phyloP scores from a whole-genome alignment of 176 grass and related monocot species.

The Eragrostis curvula region DNA sequence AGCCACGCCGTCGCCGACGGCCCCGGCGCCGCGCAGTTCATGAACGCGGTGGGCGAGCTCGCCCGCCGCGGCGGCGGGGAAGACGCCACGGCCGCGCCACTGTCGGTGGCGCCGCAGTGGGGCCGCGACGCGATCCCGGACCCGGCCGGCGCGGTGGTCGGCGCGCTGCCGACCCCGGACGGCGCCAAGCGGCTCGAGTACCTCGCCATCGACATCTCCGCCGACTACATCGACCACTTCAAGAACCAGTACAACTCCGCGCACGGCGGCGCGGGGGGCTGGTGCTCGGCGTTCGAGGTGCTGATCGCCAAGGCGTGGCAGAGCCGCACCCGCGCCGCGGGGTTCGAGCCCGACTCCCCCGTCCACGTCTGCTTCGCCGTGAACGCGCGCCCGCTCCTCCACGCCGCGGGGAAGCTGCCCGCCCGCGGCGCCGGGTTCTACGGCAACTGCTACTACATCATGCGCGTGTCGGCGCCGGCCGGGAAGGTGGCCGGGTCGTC shows the following conservation, averaged over 20 bases:
- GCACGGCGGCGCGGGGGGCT: neutral
- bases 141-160: conserved; percentile 40
- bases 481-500: conserved; percentile 44
- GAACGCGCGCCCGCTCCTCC: conserved; percentile 72
- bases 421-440: conserved; percentile 66
- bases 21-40: conserved; percentile 76
- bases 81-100: no score
- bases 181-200: conserved; percentile 60
- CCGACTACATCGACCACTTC: conserved; percentile 76
- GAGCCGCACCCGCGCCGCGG: conserved; percentile 65
- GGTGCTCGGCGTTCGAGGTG: conserved; percentile 89
- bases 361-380: conserved; percentile 84
- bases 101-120: conserved; percentile 58
- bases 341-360: conserved; percentile 46
- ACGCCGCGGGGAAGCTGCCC: conserved; percentile 43
- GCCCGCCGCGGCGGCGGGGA: conserved; percentile 36
- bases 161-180: conserved; percentile 47
- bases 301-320: conserved; percentile 84
- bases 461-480: conserved; percentile 63
- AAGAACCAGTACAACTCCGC: conserved; percentile 57
- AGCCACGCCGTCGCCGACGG: conserved; percentile 81
- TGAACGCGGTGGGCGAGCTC: conserved; percentile 65
- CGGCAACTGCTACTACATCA: conserved; percentile 93
- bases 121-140: conserved; percentile 63
- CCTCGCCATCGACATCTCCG: conserved; percentile 78